Evolutionary conservation across 2,329 filamentous ascomycete genomes (phyloP), one percentile per base, ranked within the genome.

Genomic region (Phialocephala sp.): DNA sequence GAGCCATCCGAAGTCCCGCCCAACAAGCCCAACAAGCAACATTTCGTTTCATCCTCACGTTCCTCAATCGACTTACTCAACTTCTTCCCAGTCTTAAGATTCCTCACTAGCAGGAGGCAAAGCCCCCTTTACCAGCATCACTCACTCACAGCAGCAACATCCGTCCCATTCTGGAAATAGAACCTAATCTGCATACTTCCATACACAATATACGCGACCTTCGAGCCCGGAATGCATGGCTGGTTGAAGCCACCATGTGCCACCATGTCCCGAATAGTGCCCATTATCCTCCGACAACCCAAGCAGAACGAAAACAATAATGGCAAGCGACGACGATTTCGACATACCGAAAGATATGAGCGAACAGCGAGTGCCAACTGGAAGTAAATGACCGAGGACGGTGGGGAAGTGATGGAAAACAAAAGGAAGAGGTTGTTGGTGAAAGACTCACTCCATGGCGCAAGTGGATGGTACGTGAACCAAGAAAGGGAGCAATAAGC

Each of bases 241-340:
- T 62, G 59, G n/a, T 60, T 66, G 36, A 66, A 66, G 3, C 1
- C 60, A 6, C 64, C 64, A n/a, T 66, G n/a, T n/a, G n/a, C n/a
- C n/a, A n/a, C n/a, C n/a, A n/a, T n/a, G n/a, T n/a, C n/a, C n/a
- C n/a, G n/a, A n/a, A n/a, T n/a, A n/a, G n/a, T n/a, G n/a, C n/a
- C n/a, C n/a, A n/a, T n/a, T n/a, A n/a, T n/a, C n/a, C n/a, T n/a
- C n/a, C n/a, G n/a, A n/a, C n/a, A n/a, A 43, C 18, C 27, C 27
- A 32, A 32, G 27, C 27, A 32, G 3, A 32, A 32, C 27, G 27
- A 32, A 32, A 32, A 32, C n/a, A n/a, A n/a, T n/a, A n/a, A n/a
- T n/a, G n/a, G n/a, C n/a, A n/a, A n/a, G n/a, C n/a, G n/a, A n/a
- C n/a, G n/a, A n/a, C n/a, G n/a, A n/a, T n/a, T n/a, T n/a, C n/a